Base-by-base conservation (phyloP, 495 filamentous ascomycete genomes). In the Aspergillus sclerotiicarbonarius region DNA sequence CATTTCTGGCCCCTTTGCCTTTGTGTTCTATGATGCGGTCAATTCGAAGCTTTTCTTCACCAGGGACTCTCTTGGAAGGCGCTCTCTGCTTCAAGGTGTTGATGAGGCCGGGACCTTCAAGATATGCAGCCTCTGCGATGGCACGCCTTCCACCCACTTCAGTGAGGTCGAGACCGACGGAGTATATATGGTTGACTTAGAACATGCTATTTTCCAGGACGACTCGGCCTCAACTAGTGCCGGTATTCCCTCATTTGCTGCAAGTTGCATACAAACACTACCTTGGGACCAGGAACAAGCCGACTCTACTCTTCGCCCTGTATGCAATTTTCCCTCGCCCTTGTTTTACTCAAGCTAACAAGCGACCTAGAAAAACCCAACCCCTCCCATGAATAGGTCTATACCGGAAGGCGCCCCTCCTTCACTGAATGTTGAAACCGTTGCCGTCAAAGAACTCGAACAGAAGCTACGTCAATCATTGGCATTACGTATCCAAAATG, bases 1-100 rank as follows among this genome's bases (percentile, higher is more conserved):
- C 45, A 83, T 96, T 33, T 84, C 86, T 50, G 94, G 94, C 8
- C 92, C 95, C 9, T 98, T 90, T 71, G 89, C 95, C 13, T 95
- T 98, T 74, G 84, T 96, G 2, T 98, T 88, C 71, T 91, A 87
- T 67, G 89, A 98, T 73, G 78, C 78, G 6, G 57, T 69, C 19
- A 70, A 80, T 53, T 71, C 74, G 13, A 78, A 75, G 25, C 46
- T 98, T 7, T 93, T 84, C 76, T 96, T 88, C 68, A 90, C 87
- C 16, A 79, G 94, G 56, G 94, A 99, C 70, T 87, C 87, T 56
- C 78, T 98, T 16, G 94, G 94, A 21, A 80, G 94, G 59, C 79
- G 95, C 51, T 97, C 94, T 44, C 76, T 98, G 6, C 77, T 98
- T 30, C 71, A 71, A 9, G 80, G 75, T 6, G 61, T 67, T 50